These are phyloP conservation scores for Chytriomyces confervae DNA, from an alignment of 192 early-diverging fungal species.

Conservation along the genomic window DNA sequence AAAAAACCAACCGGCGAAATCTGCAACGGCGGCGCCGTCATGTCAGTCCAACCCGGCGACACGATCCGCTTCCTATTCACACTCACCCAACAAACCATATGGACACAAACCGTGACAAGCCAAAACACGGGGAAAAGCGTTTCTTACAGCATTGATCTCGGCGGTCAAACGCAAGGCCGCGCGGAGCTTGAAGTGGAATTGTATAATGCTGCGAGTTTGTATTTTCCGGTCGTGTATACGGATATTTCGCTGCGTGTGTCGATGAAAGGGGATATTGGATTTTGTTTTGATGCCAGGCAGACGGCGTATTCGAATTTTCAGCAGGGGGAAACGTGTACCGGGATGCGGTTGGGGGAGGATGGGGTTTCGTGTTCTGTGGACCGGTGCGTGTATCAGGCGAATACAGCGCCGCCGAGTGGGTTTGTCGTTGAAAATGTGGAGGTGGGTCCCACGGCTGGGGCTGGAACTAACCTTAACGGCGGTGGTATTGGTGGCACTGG, in stretches of 20 bases:
- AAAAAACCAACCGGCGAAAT: conserved; percentile 10
- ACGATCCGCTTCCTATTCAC: neutral
- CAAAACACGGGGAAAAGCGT: neutral
- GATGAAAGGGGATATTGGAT: neutral
- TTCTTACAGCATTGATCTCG: conserved; percentile 7
- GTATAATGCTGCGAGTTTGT: neutral
- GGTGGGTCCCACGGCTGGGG: too few relatives aligned
- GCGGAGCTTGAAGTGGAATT: conserved; percentile 25
- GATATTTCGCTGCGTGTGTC: conserved; percentile 3
- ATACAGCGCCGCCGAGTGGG: neutral
- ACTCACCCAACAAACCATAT: neutral
- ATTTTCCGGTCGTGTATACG: neutral
- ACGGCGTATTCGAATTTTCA: neutral
- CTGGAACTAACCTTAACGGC: too few relatives aligned
- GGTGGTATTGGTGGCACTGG: too few relatives aligned
- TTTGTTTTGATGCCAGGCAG: neutral
- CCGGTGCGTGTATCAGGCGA: conserved; percentile 1
- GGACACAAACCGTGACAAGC: conserved; percentile 8
- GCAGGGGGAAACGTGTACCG: neutral
- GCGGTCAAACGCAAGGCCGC: conserved; percentile 19
- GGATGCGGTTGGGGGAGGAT: neutral
- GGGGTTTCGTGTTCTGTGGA: conserved; percentile 4
- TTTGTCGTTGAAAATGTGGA: neutral
- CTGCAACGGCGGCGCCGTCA: conserved; percentile 17
- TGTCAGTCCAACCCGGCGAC: neutral